A percentile compares a stretch with the other conserved stretches of the same genome.
Conservation (phyloP, 192 early-diverging fungal genomes). For the Backusella luteola region DNA sequence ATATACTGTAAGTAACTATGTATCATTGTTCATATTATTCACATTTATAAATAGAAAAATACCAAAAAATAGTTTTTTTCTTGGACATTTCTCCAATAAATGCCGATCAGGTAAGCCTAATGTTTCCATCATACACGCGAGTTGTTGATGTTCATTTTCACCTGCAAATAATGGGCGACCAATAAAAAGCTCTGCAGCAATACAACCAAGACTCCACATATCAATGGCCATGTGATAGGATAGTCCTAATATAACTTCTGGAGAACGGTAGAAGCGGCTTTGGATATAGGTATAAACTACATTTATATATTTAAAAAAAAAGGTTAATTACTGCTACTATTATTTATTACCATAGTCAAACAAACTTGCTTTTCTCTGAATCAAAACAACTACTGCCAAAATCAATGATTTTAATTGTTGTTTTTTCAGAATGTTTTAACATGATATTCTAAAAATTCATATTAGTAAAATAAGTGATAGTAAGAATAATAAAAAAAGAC, state of each 20-base stretch:
- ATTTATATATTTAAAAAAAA: neutral
- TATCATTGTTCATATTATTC: conserved; percentile 17
- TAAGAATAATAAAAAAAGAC: neutral
- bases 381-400: conserved; percentile 94
- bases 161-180: conserved; percentile 96
- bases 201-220: conserved; percentile 98
- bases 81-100: conserved; percentile 73
- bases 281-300: conserved; percentile 97
- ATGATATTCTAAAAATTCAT: conserved; percentile 67
- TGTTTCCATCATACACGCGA: conserved; percentile 96
- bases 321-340: neutral
- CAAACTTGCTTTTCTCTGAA: conserved; percentile 61
- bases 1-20: conserved; percentile 15
- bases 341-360: neutral
- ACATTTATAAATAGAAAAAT: neutral
- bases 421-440: conserved; percentile 65
- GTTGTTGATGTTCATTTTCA: conserved; percentile 96
- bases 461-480: neutral
- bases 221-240: conserved; percentile 93
- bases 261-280: conserved; percentile 94
- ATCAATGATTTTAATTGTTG: conserved; percentile 95
- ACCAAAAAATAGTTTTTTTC: conserved; percentile 93
- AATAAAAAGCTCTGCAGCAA: conserved; percentile 89
- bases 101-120: conserved; percentile 78
- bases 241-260: conserved; percentile 90